Percentiles rank a stretch among this genome's conserved stretches.
phyloP scores from a whole-genome alignment of 257 asterid genomes.

The Handroanthus guayacan region DNA sequence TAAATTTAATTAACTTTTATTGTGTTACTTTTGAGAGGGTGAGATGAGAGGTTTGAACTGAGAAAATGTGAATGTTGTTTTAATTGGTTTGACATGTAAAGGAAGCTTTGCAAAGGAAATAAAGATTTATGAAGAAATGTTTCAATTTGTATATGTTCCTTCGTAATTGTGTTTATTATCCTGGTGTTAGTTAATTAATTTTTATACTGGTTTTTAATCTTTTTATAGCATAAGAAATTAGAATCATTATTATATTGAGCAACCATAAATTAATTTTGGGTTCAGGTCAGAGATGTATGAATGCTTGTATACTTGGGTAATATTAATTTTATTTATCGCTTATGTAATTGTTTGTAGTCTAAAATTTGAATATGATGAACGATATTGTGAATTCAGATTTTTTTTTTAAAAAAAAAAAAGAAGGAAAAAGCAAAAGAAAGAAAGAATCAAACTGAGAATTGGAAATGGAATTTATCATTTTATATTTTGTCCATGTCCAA shows the following conservation, averaged over 20 bases:
- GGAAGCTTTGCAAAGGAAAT: constrained; percentile 32
- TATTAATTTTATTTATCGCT: too few relatives aligned
- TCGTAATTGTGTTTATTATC: neutral
- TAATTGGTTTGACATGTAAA: constrained; percentile 39
- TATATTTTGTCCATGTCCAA: too few relatives aligned
- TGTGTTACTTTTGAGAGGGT: constrained; percentile 35
- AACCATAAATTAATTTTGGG: too few relatives aligned
- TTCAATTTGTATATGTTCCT: neutral
- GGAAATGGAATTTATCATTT: too few relatives aligned
- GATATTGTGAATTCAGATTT: too few relatives aligned
- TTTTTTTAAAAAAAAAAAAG: too few relatives aligned
- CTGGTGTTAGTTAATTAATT: neutral
- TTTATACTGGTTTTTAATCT: neutral
- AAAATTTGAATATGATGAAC: too few relatives aligned
- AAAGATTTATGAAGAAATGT: constrained; percentile 23
- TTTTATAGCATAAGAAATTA: neutral
- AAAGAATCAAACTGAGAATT: too few relatives aligned
- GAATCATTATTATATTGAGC: neutral
- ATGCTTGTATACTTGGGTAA: too few relatives aligned
- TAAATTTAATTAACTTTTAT: constrained; percentile 37
- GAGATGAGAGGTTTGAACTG: constrained; percentile 33
- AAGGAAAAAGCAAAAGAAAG: too few relatives aligned
- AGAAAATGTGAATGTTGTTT: constrained; percentile 22
- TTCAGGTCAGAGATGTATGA: too few relatives aligned
- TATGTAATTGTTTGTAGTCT: too few relatives aligned